Base-by-base conservation (phyloP, 805 yeast species). In the Pichia pseudocactophila region DNA sequence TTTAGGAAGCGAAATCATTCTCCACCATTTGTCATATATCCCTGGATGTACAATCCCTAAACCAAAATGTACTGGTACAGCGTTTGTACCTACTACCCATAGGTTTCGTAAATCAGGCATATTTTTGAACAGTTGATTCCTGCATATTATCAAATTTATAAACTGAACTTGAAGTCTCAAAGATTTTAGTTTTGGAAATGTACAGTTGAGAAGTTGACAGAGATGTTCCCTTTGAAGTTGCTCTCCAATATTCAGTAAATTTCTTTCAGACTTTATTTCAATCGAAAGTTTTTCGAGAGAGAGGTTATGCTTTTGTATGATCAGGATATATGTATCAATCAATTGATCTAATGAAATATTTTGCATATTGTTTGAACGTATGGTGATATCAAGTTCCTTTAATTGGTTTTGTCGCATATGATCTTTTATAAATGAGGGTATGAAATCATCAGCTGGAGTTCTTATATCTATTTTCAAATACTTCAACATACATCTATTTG, bases 21-120 rank as follows among this genome's bases (percentile, higher is more conserved):
- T 64, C 46, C 66, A 65, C 81, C 81, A 76, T 45, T 71, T 73
- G 53, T 76, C 82, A 52, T 66, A 68, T 3, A 76, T 62, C 4
- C 74, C 73, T 10, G 76, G 76, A 51, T 74, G 74, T 2, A 65
- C 61, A 57, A 69, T 72, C 12, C 74, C 78, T 18, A 73, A 56
- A 0, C 80, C 81, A 63, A 73, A 71, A 17, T 78, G 80, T 2
- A 70, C 63, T 2, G 76, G 76, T 1, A 77, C 74, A 0, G 80
- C 70, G 19, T 68, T 65, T 16, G 68, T 53, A 0, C 80, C 80
- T 40, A 69, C 65, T 2, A 76, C 55, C 54, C 73, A 73, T 8
- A 76, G 51, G 27, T 54, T 61, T 15, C 49, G 48, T 28, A 76
- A 51, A 0, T 50, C 41, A 0, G 52, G 52, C 37, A 69, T 47